Conservation (phyloP, 2,329 filamentous ascomycete species). For the Cercospora sp. region DNA sequence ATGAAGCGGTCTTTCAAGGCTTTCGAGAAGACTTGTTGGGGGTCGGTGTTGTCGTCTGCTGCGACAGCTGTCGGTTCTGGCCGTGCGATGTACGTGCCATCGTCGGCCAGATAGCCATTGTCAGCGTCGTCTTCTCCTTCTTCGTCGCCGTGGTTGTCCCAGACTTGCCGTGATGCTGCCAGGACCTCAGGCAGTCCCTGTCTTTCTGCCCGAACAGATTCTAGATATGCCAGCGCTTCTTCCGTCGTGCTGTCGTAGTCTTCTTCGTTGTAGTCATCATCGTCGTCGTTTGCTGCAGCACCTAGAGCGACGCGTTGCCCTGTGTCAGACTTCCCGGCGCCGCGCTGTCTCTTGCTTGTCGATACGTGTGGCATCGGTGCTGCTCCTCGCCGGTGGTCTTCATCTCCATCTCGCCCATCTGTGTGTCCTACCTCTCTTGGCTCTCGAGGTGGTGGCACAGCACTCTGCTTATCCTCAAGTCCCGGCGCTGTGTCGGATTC, state of each 20-base stretch:
- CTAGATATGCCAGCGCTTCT: slow-evolving; percentile 39
- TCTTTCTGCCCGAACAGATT: slow-evolving; percentile 34
- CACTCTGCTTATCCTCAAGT: background rate
- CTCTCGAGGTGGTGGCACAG: background rate
- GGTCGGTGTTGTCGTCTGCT: slow-evolving; percentile 37
- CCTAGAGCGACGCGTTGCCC: slow-evolving; percentile 33
- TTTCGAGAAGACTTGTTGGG: slow-evolving; percentile 67
- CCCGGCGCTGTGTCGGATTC: background rate
- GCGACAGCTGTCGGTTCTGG: slow-evolving; percentile 44
- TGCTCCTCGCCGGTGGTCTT: background rate
- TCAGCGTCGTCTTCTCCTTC: slow-evolving; percentile 37
- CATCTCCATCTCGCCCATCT: background rate
- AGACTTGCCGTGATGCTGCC: slow-evolving; percentile 22
- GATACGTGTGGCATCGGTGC: background rate
- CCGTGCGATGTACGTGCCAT: slow-evolving; percentile 74
- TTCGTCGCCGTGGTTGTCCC: slow-evolving; percentile 1
- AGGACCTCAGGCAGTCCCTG: slow-evolving; percentile 32
- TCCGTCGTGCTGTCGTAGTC: slow-evolving; percentile 31
- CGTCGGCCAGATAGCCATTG: slow-evolving; percentile 64
- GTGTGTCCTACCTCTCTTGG: background rate
- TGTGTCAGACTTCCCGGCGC: slow-evolving; percentile 16
- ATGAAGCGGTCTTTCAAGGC: slow-evolving; percentile 66
- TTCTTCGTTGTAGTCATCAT: slow-evolving; percentile 27
- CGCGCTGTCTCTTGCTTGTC: background rate
- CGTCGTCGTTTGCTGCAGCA: slow-evolving; percentile 26